phyloP scores from a whole-genome alignment of 2,329 filamentous ascomycete genomes.

The Fusarium newnesense region DNA sequence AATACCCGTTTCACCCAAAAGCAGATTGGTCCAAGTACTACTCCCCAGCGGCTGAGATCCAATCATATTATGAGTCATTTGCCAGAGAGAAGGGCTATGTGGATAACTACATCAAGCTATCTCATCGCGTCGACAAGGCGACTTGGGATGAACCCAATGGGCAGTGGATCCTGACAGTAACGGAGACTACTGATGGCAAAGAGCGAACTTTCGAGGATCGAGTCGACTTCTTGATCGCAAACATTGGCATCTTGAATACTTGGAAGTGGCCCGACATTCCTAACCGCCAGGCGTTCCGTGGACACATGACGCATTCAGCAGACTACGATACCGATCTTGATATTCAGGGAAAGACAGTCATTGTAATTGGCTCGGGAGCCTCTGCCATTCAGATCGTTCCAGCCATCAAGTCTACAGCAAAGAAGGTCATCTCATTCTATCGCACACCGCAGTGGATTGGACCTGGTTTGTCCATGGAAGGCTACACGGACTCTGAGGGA shows the following conservation, averaged over 20 bases:
- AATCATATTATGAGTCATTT: slow-evolving; percentile 49
- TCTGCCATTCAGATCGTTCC: slow-evolving; percentile 64
- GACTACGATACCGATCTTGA: slow-evolving; percentile 61
- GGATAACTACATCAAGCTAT: slow-evolving; percentile 43
- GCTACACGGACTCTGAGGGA: slow-evolving; percentile 28
- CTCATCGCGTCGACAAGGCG: slow-evolving; percentile 38
- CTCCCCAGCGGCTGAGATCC: slow-evolving; percentile 51
- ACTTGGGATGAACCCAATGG: slow-evolving; percentile 37
- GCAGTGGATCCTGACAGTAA: slow-evolving; percentile 14
- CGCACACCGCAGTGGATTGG: slow-evolving; percentile 56
- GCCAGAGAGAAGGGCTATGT: slow-evolving; percentile 46
- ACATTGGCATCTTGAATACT: slow-evolving; percentile 60
- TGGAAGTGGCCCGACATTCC: slow-evolving; percentile 64
- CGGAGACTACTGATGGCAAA: neutral
- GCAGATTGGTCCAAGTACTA: slow-evolving; percentile 57
- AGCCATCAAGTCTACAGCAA: slow-evolving; percentile 40
- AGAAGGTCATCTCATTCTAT: slow-evolving; percentile 54
- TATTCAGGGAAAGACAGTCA: slow-evolving; percentile 59
- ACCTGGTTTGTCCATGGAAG: slow-evolving; percentile 46
- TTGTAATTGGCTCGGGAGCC: slow-evolving; percentile 64
- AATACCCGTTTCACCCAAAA: slow-evolving; percentile 57
- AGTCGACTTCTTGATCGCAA: slow-evolving; percentile 60
- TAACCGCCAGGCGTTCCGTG: slow-evolving; percentile 56
- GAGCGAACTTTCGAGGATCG: slow-evolving; percentile 51
- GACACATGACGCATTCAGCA: slow-evolving; percentile 61